Percentiles rank a stretch among this genome's conserved stretches.
These are phyloP conservation scores for Podila epigama DNA, from an alignment of 192 early-diverging fungal species.

Conservation along the genomic window DNA sequence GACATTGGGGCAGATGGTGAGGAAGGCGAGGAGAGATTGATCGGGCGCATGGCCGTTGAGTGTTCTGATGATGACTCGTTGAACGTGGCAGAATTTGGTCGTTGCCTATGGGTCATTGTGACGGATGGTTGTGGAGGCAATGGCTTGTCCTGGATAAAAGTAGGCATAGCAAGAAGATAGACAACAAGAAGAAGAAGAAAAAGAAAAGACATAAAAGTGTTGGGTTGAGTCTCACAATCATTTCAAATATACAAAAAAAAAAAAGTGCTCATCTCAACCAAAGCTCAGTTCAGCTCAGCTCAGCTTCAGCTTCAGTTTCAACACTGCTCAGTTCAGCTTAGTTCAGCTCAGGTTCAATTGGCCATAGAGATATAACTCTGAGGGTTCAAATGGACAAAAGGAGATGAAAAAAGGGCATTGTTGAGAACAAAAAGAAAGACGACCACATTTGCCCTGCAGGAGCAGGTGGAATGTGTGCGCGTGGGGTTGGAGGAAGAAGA, in stretches of 20 bases:
- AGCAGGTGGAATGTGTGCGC: too few relatives aligned
- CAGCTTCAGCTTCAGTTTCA: too few relatives aligned
- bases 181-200: constrained; percentile 1
- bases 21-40: neutral
- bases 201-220: neutral
- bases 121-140: constrained; percentile 9
- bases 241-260: neutral
- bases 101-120: neutral
- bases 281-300: too few relatives aligned
- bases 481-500: neutral
- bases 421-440: too few relatives aligned
- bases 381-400: too few relatives aligned
- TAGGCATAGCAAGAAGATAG: neutral
- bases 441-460: too few relatives aligned
- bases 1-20: neutral
- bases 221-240: too few relatives aligned
- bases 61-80: neutral
- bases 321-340: too few relatives aligned
- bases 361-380: too few relatives aligned
- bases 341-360: too few relatives aligned
- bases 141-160: constrained; percentile 14
- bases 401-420: too few relatives aligned
- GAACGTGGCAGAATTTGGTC: neutral
- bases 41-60: neutral
- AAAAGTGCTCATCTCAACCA: neutral